Evolutionary conservation across 139 green algal genomes (phyloP).

Genomic region (Chlamydomonas schloesseri): DNA sequence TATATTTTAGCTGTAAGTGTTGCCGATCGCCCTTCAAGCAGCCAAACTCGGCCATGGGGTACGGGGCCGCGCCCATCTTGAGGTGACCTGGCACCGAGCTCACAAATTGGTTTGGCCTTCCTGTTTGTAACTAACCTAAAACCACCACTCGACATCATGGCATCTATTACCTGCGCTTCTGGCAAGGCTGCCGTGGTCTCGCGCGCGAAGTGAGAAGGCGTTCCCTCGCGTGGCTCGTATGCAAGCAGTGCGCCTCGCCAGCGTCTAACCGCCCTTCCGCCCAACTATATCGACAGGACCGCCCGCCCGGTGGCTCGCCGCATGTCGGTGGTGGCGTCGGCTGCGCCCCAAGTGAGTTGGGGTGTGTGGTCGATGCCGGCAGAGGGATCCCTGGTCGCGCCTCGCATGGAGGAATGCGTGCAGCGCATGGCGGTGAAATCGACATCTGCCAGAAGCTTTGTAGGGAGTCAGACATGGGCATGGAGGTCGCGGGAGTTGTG

Average conservation of each 20-base stretch:
- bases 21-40: too few species aligned
- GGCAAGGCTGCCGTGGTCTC: slow-evolving; percentile 12
- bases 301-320: not conserved
- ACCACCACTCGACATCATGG: slow-evolving; percentile 6
- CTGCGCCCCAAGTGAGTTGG: slow-evolving; percentile 9
- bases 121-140: too few species aligned
- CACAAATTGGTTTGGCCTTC: too few species aligned
- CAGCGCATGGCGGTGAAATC: not conserved
- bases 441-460: not conserved
- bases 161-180: not conserved
- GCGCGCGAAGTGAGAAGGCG: slow-evolving; percentile 2
- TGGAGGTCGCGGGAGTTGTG: not conserved
- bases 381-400: too few species aligned
- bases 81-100: too few species aligned
- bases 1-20: too few species aligned
- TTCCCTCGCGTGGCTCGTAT: slow-evolving; percentile 5
- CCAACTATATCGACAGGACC: not conserved
- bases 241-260: not conserved
- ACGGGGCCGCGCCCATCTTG: too few species aligned
- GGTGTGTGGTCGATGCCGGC: not conserved
- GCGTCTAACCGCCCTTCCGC: not conserved
- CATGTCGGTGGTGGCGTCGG: slow-evolving; percentile 29
- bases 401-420: too few species aligned
- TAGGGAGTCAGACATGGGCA: not conserved
- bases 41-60: too few species aligned